These are phyloP conservation scores for Marasmius fiardii DNA, from an alignment of 1,284 basidiomycete genomes.

Conservation along the genomic window DNA sequence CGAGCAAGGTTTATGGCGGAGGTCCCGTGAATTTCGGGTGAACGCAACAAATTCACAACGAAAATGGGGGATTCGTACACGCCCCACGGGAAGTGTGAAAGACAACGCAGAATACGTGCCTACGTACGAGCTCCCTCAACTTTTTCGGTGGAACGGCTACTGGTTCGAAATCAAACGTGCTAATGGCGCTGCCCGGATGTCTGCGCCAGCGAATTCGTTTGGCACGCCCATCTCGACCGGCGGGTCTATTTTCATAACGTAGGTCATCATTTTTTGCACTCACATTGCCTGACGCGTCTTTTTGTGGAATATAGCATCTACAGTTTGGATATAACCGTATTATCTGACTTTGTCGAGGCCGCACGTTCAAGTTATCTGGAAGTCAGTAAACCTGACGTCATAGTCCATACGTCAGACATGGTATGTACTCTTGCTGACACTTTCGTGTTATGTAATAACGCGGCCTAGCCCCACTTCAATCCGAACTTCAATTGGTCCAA, in stretches of 20 bases:
- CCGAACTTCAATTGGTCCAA: conserved; percentile 37
- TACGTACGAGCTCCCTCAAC: conserved; percentile 38
- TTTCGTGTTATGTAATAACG: neutral
- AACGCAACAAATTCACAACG: conserved; percentile 38
- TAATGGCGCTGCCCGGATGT: conserved; percentile 16
- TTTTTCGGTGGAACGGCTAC: conserved; percentile 48
- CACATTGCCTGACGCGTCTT: neutral
- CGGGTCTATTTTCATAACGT: conserved; percentile 16
- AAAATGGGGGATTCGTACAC: conserved; percentile 37
- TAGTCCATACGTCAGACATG: conserved; percentile 37
- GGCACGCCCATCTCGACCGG: conserved; percentile 28
- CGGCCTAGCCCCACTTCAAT: conserved; percentile 28
- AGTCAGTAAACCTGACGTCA: conserved; percentile 40
- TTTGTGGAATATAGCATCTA: conserved; percentile 34
- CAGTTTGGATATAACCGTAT: conserved; percentile 38
- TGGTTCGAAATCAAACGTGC: conserved; percentile 42
- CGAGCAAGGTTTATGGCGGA: conserved; percentile 44
- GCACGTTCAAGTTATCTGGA: conserved; percentile 40
- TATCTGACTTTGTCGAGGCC: conserved; percentile 44
- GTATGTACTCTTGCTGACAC: conserved; percentile 20
- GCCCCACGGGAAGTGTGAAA: conserved; percentile 9
- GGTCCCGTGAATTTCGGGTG: conserved; percentile 43
- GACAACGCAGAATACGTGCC: conserved; percentile 43
- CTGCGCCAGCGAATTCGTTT: conserved; percentile 17
- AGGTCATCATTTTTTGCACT: conserved; percentile 6